Conservation (phyloP, 495 filamentous ascomycete species). For the Aspergillus heteromorphus region DNA sequence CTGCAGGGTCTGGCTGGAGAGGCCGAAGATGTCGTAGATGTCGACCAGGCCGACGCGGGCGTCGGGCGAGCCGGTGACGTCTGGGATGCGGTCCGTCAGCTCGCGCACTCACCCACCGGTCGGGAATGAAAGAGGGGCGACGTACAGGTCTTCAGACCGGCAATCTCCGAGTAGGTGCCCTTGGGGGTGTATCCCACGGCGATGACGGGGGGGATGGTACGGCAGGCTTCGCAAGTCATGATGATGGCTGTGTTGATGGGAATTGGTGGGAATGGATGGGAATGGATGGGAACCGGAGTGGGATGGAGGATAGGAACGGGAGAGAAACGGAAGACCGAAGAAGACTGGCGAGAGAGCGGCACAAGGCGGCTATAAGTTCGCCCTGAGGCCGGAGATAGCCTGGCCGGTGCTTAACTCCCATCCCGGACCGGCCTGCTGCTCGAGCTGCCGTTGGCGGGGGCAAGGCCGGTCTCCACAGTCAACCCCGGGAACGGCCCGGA, state of each 20-base stretch:
- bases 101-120: too few species aligned
- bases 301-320: not conserved
- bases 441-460: not conserved
- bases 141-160: slow-evolving; percentile 65
- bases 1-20: slow-evolving; percentile 45
- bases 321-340: not conserved
- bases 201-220: slow-evolving; percentile 65
- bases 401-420: not conserved
- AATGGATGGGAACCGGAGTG: too few species aligned
- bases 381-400: not conserved
- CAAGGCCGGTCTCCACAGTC: not conserved
- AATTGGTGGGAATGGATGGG: not conserved
- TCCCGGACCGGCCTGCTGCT: not conserved
- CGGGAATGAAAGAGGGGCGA: too few species aligned
- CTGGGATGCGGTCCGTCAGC: slow-evolving; percentile 18
- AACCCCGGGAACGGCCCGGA: slow-evolving; percentile 11
- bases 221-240: slow-evolving; percentile 57
- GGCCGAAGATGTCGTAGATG: slow-evolving; percentile 54
- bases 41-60: slow-evolving; percentile 38
- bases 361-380: not conserved
- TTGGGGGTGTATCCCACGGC: slow-evolving; percentile 56
- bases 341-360: not conserved
- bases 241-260: not conserved
- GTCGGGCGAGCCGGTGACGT: slow-evolving; percentile 36
- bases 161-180: slow-evolving; percentile 59